Percentiles rank a stretch among this genome's conserved stretches.
These are phyloP conservation scores for Stachybotrys chlorohalonatus DNA, from an alignment of 2,329 filamentous ascomycete genomes.

Conservation along the genomic window DNA sequence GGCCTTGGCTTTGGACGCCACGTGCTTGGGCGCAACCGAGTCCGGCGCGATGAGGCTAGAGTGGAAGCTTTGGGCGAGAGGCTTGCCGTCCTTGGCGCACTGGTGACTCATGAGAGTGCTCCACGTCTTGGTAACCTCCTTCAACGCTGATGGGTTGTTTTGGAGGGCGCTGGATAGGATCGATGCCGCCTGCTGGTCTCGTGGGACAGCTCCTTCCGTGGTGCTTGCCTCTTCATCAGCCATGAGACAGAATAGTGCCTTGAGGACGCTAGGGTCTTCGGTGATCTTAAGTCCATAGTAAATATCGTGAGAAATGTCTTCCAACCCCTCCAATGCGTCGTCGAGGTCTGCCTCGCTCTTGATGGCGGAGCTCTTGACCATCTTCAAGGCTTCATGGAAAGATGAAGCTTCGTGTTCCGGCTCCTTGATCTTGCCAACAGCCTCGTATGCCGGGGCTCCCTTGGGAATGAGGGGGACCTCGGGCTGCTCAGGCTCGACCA, in stretches of 20 bases:
- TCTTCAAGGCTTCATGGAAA: conserved; percentile 33
- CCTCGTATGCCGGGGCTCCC: conserved; percentile 48
- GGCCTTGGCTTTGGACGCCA: conserved; percentile 21
- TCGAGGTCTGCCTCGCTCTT: conserved; percentile 28
- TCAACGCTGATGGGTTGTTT: conserved; percentile 56
- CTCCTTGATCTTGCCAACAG: conserved; percentile 47
- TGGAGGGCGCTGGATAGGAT: conserved; percentile 50
- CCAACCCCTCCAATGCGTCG: conserved; percentile 45
- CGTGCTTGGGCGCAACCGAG: conserved; percentile 11
- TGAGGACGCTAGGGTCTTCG: conserved; percentile 43
- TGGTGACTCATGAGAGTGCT: conserved; percentile 24
- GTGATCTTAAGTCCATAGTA: conserved; percentile 59
- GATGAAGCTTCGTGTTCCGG: conserved; percentile 26
- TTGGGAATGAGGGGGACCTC: conserved; percentile 28
- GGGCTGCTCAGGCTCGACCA: conserved; percentile 39
- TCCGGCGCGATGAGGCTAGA: conserved; percentile 25
- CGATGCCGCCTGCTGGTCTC: conserved; percentile 44
- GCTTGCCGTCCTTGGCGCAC: conserved; percentile 22
- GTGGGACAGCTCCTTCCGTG: conserved; percentile 18
- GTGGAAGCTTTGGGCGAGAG: conserved; percentile 31
- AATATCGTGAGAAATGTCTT: conserved; percentile 58
- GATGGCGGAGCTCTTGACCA: conserved; percentile 35
- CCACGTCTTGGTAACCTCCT: conserved; percentile 41
- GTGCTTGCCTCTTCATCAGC: conserved; percentile 15
- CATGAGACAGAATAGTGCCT: conserved; percentile 49